Evolutionary conservation across 2,329 filamentous ascomycete species (phyloP), one percentile per base, ranked within the genome.

Genomic region (Exophiala aquamarina): DNA sequence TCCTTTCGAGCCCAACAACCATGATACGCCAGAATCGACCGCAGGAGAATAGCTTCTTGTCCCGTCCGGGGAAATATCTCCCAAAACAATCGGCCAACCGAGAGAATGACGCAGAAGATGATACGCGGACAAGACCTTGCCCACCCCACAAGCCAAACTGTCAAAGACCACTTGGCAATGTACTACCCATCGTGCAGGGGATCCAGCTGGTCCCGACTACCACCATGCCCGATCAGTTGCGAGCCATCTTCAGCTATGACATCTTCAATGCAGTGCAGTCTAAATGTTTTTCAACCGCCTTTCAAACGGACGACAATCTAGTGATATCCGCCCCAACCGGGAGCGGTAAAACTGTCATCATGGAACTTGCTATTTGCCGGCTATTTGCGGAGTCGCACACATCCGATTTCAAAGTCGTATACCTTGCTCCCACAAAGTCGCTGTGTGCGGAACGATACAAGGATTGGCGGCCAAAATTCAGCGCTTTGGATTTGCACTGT

Each of bases 201-300:
- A 83, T 87, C 50, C 68, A 71, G 31, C 73, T 86, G 11, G 68
- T 86, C 13, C 74, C 81, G 11, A 72, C 77, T 1, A 70, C 78
- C 49, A 73, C 77, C 9, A 70, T 93, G 1, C 84, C 88, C 2
- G 84, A 91, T 66, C 79, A 77, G 29, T 81, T 89, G 55, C 79
- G 82, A 17, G 69, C 78, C 1, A 64, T 92, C 1, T 94, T 93
- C 58, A 77, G 82, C 0, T 93, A 86, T 55, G 77, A 82, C 1
- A 66, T 86, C 0, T 89, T 95, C 70, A 95, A 94, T 62, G 87
- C 84, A 5, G 78, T 92, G 0, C 89, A 94, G 60, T 93, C 89
- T 0, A 89, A 84, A 61, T 89, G 85, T 59, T 93, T 92, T 57
- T 63, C 75, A 0, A 64, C 74, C 0, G 75, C 87, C 1, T 92